Evolutionary conservation across 495 filamentous ascomycete genomes (phyloP), one percentile per base, ranked within the genome.

Genomic region (Aspergillus asperescens): DNA sequence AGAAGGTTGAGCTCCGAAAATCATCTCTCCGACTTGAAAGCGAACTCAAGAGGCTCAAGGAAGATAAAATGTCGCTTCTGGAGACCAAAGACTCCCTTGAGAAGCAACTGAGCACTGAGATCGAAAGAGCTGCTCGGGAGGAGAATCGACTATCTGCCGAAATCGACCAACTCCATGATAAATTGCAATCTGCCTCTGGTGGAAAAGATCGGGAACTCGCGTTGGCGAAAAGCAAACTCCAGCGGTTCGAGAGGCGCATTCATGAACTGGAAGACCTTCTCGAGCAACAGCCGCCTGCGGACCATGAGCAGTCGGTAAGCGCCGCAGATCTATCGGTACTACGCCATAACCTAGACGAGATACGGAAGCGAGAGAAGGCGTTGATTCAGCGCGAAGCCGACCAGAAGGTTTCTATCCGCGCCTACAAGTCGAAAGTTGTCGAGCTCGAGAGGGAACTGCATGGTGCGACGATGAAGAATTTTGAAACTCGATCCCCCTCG

Each of bases 281-380:
- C n/a, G 66, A 69, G 45, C 63, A 73, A 23, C 70, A 72, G 37
- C 66, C 72, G 13, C 41, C 59, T 12, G 47, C 35, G 13, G 64
- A 70, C 7, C 57, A 48, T 13, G 69, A 77, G 25, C 60, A 55
- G 37, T 76, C 72, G 16, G 54, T 72, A 18, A 68, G 71, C n/a
- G 74, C 76, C 54, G 74, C 70, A 32, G 83, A 87, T 50, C 58
- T 86, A 2, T 81, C 76, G 2, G 48, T 79, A 0, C 66, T 86
- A 27, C 81, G 81, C 4, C 77, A 76, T 18, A 81, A 80, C 52
- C 70, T 89, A 13, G 78, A 82, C 1, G 77, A 80, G 45, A 79
- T 82, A 27, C 77, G 83, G 9, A 79, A 79, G 51, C 83, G 82
- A 25, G 84, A 88, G 51, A 76, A 76, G 38, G 76, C 80, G 23